Conservation (phyloP, 2,329 filamentous ascomycete genomes). For the Tolypocladium nubicola region DNA sequence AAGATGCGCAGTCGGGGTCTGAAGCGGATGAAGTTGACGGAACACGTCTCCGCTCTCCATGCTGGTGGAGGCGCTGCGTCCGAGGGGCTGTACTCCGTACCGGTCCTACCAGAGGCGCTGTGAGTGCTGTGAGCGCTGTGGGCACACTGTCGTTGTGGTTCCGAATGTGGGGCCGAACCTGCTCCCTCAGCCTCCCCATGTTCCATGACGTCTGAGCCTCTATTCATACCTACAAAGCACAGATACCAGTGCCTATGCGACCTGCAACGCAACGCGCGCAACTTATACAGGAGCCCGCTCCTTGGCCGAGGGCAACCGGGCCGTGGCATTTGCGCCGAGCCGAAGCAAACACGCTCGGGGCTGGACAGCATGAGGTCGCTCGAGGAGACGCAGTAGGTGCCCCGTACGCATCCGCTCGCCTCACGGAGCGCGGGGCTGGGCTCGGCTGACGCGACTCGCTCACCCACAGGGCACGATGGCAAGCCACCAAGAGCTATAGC, state of each 20-base stretch:
- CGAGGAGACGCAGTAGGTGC: slow-evolving; percentile 26
- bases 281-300: background rate
- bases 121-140: background rate
- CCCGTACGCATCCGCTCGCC: background rate
- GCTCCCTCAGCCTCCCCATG: background rate
- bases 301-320: background rate
- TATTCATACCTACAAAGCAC: too few species aligned
- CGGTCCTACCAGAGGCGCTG: background rate
- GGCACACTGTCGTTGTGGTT: background rate
- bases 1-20: background rate
- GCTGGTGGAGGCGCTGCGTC: background rate
- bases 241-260: background rate
- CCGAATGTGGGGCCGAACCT: background rate
- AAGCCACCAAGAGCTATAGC: slow-evolving; percentile 47
- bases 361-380: slow-evolving; percentile 23
- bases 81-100: background rate
- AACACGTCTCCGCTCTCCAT: background rate
- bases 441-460: slow-evolving; percentile 2
- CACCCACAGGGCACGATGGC: slow-evolving; percentile 52
- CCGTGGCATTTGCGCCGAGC: background rate
- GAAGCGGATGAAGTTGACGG: background rate
- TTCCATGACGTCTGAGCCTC: background rate
- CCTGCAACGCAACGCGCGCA: background rate
- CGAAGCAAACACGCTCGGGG: background rate
- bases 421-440: background rate